These are phyloP conservation scores for Microbotryomycetes sp. DNA, from an alignment of 1,284 basidiomycete genomes.

Conservation along the genomic window DNA sequence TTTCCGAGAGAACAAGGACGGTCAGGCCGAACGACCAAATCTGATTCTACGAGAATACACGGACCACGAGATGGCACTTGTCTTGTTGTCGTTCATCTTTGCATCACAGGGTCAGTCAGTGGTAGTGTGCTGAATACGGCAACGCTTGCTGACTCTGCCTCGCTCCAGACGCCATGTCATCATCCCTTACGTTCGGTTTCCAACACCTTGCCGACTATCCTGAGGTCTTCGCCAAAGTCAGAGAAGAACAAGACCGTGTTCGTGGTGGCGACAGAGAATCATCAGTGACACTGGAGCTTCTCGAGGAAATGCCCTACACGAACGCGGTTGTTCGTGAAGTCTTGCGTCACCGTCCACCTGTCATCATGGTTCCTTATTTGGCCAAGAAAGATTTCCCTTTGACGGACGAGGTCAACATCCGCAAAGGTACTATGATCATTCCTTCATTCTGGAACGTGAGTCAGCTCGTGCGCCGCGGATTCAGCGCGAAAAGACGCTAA, in stretches of 20 bases:
- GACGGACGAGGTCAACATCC: conserved; percentile 80
- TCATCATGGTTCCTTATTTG: conserved; percentile 78
- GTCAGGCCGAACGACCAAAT: conserved; percentile 58
- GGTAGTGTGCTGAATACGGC: neutral
- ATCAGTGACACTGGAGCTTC: conserved; percentile 78
- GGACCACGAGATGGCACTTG: conserved; percentile 90
- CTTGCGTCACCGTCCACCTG: conserved; percentile 52
- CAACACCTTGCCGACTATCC: conserved; percentile 93
- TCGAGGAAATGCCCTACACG: conserved; percentile 91
- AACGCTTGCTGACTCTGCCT: neutral
- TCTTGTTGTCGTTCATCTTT: conserved; percentile 87
- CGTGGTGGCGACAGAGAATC: conserved; percentile 71
- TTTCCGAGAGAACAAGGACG: conserved; percentile 43
- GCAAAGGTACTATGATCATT: conserved; percentile 87
- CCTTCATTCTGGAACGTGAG: conserved; percentile 73
- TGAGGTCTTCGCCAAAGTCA: conserved; percentile 78
- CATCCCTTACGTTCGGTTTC: conserved; percentile 75
- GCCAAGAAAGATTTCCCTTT: conserved; percentile 87
- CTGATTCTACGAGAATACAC: conserved; percentile 66
- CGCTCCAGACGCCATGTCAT: conserved; percentile 79
- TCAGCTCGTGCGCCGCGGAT: neutral
- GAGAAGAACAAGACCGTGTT: conserved; percentile 81
- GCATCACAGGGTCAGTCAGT: conserved; percentile 61
- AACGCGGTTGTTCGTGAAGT: conserved; percentile 88
- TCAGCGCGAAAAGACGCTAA: too few species aligned